phyloP scores from a whole-genome alignment of 2,329 filamentous ascomycete genomes.

The Phialophora tarda region DNA sequence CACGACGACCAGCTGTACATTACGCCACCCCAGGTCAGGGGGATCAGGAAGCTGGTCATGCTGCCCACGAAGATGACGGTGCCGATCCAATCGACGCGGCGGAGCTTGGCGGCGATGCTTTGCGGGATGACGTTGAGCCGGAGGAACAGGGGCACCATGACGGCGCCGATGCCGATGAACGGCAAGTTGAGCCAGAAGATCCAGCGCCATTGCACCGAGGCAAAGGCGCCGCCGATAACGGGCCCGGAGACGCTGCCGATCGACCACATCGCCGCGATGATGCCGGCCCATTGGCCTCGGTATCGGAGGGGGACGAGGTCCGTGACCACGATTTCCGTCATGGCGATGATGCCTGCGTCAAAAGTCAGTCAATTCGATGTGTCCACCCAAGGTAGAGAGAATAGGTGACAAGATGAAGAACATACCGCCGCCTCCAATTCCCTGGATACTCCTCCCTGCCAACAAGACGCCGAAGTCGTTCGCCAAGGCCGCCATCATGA shows the following conservation, averaged over 20 bases:
- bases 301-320: slow-evolving; percentile 51
- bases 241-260: slow-evolving; percentile 37
- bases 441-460: slow-evolving; percentile 52
- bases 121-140: slow-evolving; percentile 57
- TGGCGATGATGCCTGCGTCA: slow-evolving; percentile 44
- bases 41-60: slow-evolving; percentile 65
- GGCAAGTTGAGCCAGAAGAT: slow-evolving; percentile 70
- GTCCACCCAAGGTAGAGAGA: neutral
- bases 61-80: slow-evolving; percentile 65
- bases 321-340: slow-evolving; percentile 52
- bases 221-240: slow-evolving; percentile 43
- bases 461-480: slow-evolving; percentile 54
- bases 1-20: slow-evolving; percentile 69
- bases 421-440: slow-evolving; percentile 52
- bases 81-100: slow-evolving; percentile 68
- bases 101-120: slow-evolving; percentile 56
- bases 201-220: slow-evolving; percentile 56
- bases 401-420: neutral
- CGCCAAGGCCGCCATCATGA: slow-evolving; percentile 51
- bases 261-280: slow-evolving; percentile 38
- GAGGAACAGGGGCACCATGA: slow-evolving; percentile 60
- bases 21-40: slow-evolving; percentile 68
- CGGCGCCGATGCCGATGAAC: slow-evolving; percentile 57
- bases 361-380: neutral
- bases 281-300: slow-evolving; percentile 36